Base-by-base conservation (phyloP, 2,329 filamentous ascomycete genomes). In the Aspergillus floridensis region DNA sequence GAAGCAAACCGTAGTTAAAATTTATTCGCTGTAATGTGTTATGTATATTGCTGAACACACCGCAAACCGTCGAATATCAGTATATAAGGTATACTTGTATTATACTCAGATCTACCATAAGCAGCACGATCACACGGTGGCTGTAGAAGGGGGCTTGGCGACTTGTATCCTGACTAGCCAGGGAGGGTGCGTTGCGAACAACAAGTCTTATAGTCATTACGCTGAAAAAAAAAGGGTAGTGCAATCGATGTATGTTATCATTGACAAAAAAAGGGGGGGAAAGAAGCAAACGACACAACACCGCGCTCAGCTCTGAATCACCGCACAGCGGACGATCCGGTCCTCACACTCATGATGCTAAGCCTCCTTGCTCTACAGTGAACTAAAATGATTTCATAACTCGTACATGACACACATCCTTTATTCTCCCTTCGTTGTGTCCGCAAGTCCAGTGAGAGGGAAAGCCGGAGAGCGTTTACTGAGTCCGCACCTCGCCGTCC, bases 401-500 rank as follows among this genome's bases (percentile, higher is more conserved):
- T 64, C 62, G 59, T 66, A 64, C 60, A 65, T 57, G 55, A 49
- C 26, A 41, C 48, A 59, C 53, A 58, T n/a, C 46, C 16, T 10
- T 19, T 16, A 19, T 8, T 19, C 14, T 10, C n/a, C 5, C 38
- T 12, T 16, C 14, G 11, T 24, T 29, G 48, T 31, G 24, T 29
- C n/a, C 14, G 14, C 14, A 16, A 49, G 24, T 24, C 35, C 35
- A 11, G 22, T 14, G 48, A 16, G 12, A 31, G 21, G 48, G 48
- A 16, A 16, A 49, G 48, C 12, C 3, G 16, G 24, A 4, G n/a
- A 7, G 1, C 5, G 12, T 57, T 29, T 87, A 93, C 82, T 93
- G 88, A 7, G 85, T 95, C 69, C 66, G 86, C 62, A 96, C 85
- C 68, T 85, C 81, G 51, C 81, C 76, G 75, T 97, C 92, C 60